phyloP scores from a whole-genome alignment of 2,329 filamentous ascomycete genomes.

The Alternaria gaisen region DNA sequence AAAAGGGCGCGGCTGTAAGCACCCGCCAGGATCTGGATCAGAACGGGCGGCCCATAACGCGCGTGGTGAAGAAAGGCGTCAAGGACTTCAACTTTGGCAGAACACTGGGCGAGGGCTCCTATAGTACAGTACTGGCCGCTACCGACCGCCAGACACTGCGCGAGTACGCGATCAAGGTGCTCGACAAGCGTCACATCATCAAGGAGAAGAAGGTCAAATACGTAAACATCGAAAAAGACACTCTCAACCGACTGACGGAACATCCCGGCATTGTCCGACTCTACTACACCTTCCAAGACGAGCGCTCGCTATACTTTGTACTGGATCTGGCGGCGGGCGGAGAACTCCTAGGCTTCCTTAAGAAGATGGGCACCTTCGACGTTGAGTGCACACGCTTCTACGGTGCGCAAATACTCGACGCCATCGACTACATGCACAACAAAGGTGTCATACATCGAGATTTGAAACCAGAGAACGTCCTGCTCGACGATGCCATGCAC shows the following conservation, averaged over 20 bases:
- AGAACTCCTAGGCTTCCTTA: conserved; percentile 89
- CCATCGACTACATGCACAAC: conserved; percentile 98
- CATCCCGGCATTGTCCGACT: conserved; percentile 95
- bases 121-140: conserved; percentile 93
- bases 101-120: conserved; percentile 92
- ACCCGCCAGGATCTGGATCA: conserved; percentile 85
- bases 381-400: conserved; percentile 95
- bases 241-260: conserved; percentile 92
- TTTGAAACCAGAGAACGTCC: conserved; percentile 94
- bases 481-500: conserved; percentile 94
- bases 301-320: conserved; percentile 95
- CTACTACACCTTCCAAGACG: conserved; percentile 99
- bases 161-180: conserved; percentile 97
- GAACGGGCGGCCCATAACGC: conserved; percentile 80
- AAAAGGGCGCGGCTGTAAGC: conserved; percentile 87
- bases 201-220: conserved; percentile 99
- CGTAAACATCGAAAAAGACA: conserved; percentile 99
- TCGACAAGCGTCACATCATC: conserved; percentile 98
- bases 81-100: conserved; percentile 95
- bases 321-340: conserved; percentile 92
- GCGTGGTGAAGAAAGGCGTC: conserved; percentile 94
- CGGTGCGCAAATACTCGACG: conserved; percentile 92
- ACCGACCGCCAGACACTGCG: conserved; percentile 93
- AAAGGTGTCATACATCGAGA: conserved; percentile 96
- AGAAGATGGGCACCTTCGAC: conserved; percentile 94